Base-by-base conservation (phyloP, 2,329 filamentous ascomycete genomes). In the Metarhizium brunneum region DNA sequence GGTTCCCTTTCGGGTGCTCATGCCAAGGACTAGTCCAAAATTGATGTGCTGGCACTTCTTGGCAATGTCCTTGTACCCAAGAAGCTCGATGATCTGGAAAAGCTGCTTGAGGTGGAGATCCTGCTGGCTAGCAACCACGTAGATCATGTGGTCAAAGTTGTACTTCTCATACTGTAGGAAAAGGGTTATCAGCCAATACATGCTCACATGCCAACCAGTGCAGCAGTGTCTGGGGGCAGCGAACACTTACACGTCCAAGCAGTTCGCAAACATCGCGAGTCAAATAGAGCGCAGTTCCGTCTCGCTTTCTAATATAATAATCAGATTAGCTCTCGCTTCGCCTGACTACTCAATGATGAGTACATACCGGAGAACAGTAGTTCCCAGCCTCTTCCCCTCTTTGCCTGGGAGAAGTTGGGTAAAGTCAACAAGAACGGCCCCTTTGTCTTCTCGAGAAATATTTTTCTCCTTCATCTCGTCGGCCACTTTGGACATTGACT, bases 231-330 rank as follows among this genome's bases (percentile, higher is more conserved):
- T n/a, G 35, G 14, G 14, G 25, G 18, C 10, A 3, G 14, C 4
- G 20, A 30, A 35, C 10, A 60, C 62, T 57, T 60, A 65, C 61
- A 55, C 88, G 82, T 64, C 84, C 80, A 54, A 90, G 71, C 32
- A 89, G 80, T 65, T 90, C 86, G 62, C 84, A 87, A 59, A 92
- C 86, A 68, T 92, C 87, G 61, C 88, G 83, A 52, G 88, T 89
- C 50, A 92, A 78, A 67, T 92, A 92, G 38, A 90, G 79, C 45
- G 86, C 87, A 13, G 86, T 90, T 55, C 88, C 88, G 60, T 88
- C 85, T 61, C 81, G 83, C 73, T 89, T 88, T 61, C 65, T 65
- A 29, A 20, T 43, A 18, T 30, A 54, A 20, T 16, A 3, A 10
- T 32, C 13, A 35, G 29, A 52, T 58, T 20, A 56, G 53, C 35